These are phyloP conservation scores for Calonectria pauciramosa DNA, from an alignment of 2,329 filamentous ascomycete genomes.

Conservation along the genomic window DNA sequence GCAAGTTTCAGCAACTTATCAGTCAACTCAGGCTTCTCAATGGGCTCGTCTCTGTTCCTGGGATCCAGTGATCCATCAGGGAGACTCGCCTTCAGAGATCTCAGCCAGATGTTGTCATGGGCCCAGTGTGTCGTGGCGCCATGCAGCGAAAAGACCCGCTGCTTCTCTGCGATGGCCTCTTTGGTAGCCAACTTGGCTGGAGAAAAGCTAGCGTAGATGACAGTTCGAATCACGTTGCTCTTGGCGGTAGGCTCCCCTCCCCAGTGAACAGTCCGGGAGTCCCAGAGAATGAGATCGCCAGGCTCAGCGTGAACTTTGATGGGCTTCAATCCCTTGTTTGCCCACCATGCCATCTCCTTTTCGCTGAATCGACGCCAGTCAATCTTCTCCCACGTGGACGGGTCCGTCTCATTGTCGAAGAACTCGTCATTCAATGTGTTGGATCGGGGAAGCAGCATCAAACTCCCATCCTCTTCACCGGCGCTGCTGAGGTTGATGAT, in stretches of 20 bases:
- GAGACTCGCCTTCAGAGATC: not conserved
- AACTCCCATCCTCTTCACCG: not conserved
- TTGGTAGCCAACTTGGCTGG: not conserved
- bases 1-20: slow-evolving; percentile 11
- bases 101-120: not conserved
- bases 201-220: slow-evolving; percentile 5
- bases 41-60: slow-evolving; percentile 1
- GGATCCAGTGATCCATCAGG: slow-evolving; percentile 1
- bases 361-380: slow-evolving; percentile 9
- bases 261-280: slow-evolving; percentile 1
- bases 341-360: slow-evolving; percentile 5
- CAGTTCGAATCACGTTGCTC: not conserved
- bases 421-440: slow-evolving; percentile 8
- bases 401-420: slow-evolving; percentile 6
- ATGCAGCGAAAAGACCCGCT: not conserved
- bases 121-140: slow-evolving; percentile 4
- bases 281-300: slow-evolving; percentile 1
- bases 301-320: slow-evolving; percentile 5
- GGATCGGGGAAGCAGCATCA: not conserved
- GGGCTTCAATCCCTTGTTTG: not conserved
- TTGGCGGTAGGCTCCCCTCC: not conserved
- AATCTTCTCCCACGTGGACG: not conserved
- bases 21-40: not conserved
- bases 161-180: not conserved
- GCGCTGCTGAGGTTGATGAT: slow-evolving; percentile 2